A percentile compares a stretch with the other conserved stretches of the same genome.
Conservation (phyloP, 2,329 filamentous ascomycete genomes). For the Colletotrichum paranaense region DNA sequence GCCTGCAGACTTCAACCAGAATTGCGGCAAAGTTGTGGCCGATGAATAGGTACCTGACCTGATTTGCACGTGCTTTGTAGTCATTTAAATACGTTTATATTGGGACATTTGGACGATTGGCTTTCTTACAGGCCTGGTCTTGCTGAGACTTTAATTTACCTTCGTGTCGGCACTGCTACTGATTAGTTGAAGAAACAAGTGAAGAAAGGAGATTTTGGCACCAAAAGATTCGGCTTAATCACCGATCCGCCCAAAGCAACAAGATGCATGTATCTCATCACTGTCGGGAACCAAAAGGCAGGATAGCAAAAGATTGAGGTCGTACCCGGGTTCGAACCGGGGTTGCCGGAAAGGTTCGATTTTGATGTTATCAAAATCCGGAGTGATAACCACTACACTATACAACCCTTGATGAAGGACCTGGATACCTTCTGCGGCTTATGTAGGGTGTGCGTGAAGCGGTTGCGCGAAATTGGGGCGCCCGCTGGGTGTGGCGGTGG, state of each 20-base stretch:
- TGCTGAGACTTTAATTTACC: not conserved
- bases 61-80: not conserved
- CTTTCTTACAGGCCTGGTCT: not conserved
- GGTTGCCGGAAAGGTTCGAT: constrained; percentile 28
- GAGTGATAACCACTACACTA: constrained; percentile 37
- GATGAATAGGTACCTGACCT: not conserved
- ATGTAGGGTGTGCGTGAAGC: too few species aligned
- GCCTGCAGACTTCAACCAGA: not conserved
- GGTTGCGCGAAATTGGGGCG: too few species aligned
- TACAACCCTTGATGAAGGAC: constrained; percentile 16
- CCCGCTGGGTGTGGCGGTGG: too few species aligned
- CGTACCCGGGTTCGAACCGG: constrained; percentile 36
- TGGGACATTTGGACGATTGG: not conserved
- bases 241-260: accelerated
- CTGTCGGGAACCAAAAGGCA: too few species aligned
- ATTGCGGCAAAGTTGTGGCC: not conserved
- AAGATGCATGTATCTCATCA: too few species aligned
- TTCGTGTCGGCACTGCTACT: too few species aligned
- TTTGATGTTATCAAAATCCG: constrained; percentile 33
- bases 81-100: not conserved
- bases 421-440: not conserved
- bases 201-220: not conserved
- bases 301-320: constrained; percentile 11
- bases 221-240: too few species aligned
- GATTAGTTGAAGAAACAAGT: too few species aligned